Evolutionary conservation across 2,329 filamentous ascomycete species (phyloP), one percentile per base, ranked within the genome.

Genomic region (Fusarium nisikadoi): DNA sequence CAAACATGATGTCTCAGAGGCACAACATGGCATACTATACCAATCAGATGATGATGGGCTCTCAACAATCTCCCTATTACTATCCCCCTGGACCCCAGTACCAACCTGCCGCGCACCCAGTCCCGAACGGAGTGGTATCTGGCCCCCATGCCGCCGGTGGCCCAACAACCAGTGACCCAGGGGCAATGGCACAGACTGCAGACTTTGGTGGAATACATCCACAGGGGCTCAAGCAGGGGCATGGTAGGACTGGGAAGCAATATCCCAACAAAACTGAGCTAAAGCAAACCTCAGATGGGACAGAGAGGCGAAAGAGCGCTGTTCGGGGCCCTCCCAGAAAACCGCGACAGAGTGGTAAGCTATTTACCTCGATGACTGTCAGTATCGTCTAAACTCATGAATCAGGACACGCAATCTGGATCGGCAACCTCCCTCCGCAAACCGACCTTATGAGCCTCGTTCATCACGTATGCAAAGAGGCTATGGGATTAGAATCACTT

Each of bases 341-440:
- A 73, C 81, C 89, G 65, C 85, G 86, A 66, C 89, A 91, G 79
- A 91, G 87, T 77, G 89, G 89, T 91, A 81, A 81, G 87, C 78
- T 43, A 23, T 27, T 50, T 49, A 29, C 67, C 59, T 41, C 71
- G 74, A 63, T 56, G 47, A 49, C 33, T 12, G 42, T 52, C 47
- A 56, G 19, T 45, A 46, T 45, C 58, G 49, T 31, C 68, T 62
- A 70, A 61, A 63, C 12, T 33, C 46, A 12, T 46, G 35, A 49
- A 65, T 41, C 65, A 85, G 95, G 95, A 3, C 93, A 97, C 79
- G 95, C 95, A 2, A 90, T 98, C 25, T 98, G 96, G 95, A 94
- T 98, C 33, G 96, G 96, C 43, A 98, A 98, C 79, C 85, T 98
- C 1, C 95, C 95, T 8, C 93, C 94, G 1, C 92, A 94, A 53